Evolutionary conservation across 129 eudicot species (phyloP).

Genomic region (Calendula officinalis): DNA sequence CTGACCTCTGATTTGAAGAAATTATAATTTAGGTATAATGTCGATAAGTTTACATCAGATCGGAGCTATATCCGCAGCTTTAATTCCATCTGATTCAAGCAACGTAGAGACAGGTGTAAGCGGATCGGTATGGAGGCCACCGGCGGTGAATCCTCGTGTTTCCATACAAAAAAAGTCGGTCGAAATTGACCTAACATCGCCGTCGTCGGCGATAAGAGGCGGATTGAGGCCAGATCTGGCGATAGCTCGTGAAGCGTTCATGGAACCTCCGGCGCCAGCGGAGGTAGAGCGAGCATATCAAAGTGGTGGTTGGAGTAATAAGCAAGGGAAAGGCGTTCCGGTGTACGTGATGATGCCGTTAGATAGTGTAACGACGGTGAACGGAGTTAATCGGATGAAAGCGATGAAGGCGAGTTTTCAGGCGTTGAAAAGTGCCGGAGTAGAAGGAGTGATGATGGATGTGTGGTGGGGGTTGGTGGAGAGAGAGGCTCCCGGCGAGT

Average conservation of each 20-base stretch:
- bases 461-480: no score
- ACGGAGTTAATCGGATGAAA: no score
- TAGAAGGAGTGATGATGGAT: no score
- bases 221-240: not conserved
- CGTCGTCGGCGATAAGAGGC: conserved; percentile 1
- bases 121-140: not conserved
- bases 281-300: no score
- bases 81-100: not conserved
- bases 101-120: not conserved
- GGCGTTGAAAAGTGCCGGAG: no score
- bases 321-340: no score
- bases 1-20: not conserved
- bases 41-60: not conserved
- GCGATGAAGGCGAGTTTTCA: no score
- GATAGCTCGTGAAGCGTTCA: not conserved
- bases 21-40: not conserved
- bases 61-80: not conserved
- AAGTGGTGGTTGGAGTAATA: no score
- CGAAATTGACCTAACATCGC: not conserved
- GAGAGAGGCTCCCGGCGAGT: no score
- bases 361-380: no score
- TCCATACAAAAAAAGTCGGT: not conserved
- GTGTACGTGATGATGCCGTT: no score
- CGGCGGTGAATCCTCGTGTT: not conserved
- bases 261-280: not conserved